Base-by-base conservation (phyloP, 2,329 filamentous ascomycete genomes). In the Pseudogymnoascus sp. region DNA sequence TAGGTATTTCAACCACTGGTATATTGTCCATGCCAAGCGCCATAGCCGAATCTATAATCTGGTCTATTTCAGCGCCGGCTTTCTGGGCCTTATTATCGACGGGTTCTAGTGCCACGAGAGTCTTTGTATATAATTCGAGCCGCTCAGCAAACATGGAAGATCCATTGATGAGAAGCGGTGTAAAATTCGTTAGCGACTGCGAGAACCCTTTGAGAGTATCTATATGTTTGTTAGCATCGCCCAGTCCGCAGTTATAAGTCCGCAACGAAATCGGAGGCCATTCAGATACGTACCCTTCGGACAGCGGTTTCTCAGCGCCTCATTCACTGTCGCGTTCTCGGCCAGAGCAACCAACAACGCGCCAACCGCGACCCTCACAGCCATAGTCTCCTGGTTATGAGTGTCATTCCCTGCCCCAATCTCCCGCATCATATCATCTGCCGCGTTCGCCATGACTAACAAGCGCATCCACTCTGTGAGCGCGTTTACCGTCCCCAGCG, bases 1-100 rank as follows among this genome's bases (percentile, higher is more conserved):
- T 79, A 3, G 89, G 88, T 9, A 93, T 76, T 60, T 96, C 90
- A 26, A 83, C 78, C 9, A 87, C 76, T 64, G 76, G 69, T 61
- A 74, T 69, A 62, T 64, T 70, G 11, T 74, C 72, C 56, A 72
- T 68, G 5, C 67, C 82, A 40, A 85, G 72, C 0, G 79, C 82
- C 63, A 87, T 78, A 4, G 79, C 78, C 21, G 83, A 81, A 69
- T 85, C 83, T 23, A 86, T 74, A 35, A 86, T 74, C 50, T 86
- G 82, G 64, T 86, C 80, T 66, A 87, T 82, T 21, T 80, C 78
- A 11, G 79, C 77, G 65, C 79, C 79, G 1, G 76, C 76, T 19
- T 75, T 77, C 63, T 80, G 77, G 61, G 80, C 81, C 67, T 81
- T 80, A 73, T 82, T 83, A 38, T 82, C 80, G 0, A 75, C 70